phyloP scores from a whole-genome alignment of 2,329 filamentous ascomycete genomes.

The Colletotrichum tropicale region DNA sequence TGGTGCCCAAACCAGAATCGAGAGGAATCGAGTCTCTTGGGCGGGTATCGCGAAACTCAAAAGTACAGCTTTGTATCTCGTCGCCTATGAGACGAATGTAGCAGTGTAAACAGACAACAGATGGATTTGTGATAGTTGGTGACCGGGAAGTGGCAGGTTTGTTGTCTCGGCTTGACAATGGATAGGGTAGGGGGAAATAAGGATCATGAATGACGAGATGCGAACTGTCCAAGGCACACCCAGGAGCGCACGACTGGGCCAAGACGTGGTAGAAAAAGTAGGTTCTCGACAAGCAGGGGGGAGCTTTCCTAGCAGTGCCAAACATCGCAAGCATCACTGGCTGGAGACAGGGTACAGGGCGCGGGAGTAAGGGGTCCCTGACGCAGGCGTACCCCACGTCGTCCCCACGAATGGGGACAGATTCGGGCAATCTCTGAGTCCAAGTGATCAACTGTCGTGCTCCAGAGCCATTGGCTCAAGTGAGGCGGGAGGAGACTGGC shows the following conservation, averaged over 20 bases:
- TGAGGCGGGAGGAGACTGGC: conserved; percentile 18
- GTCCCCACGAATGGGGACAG: conserved; percentile 13
- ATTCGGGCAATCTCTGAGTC: conserved; percentile 7
- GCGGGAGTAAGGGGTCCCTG: conserved; percentile 19
- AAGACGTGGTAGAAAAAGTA: conserved; percentile 7
- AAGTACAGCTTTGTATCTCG: conserved; percentile 13
- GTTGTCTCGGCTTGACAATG: conserved; percentile 7
- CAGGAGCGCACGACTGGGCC: conserved; percentile 1
- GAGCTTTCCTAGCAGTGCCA: conserved; percentile 10
- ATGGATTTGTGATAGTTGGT: neutral
- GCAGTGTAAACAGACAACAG: conserved; percentile 9
- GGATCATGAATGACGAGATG: conserved; percentile 5
- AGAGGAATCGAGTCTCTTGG: conserved; percentile 13
- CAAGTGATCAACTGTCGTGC: conserved; percentile 22
- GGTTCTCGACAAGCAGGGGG: conserved; percentile 10
- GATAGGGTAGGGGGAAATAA: conserved; percentile 11
- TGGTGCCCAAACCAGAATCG: conserved; percentile 16
- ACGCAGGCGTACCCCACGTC: conserved; percentile 20
- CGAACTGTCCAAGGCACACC: neutral
- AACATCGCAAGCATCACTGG: conserved; percentile 19
- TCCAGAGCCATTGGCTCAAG: conserved; percentile 19
- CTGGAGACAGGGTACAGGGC: conserved; percentile 7
- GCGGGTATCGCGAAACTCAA: conserved; percentile 20
- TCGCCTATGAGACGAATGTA: conserved; percentile 16
- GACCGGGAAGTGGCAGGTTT: conserved; percentile 10